Percentiles rank a stretch among this genome's conserved stretches.
Conservation (phyloP, 805 yeast species). For the Diddensiella santjacobensis region DNA sequence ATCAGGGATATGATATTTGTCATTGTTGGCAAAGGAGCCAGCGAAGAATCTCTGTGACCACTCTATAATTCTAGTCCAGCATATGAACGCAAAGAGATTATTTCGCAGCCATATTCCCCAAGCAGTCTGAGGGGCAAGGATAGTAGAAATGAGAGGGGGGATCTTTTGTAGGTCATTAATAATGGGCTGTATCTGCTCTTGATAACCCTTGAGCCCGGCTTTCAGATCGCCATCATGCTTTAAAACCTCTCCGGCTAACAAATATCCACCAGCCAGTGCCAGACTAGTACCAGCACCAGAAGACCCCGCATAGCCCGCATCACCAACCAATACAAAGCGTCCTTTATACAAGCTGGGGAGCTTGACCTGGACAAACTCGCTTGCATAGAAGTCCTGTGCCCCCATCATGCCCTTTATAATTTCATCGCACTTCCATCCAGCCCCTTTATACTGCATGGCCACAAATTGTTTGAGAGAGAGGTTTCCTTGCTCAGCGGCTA, state of each 20-base stretch:
- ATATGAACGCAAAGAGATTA: neutral
- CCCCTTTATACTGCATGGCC: neutral
- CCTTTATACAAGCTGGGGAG: conserved; percentile 1
- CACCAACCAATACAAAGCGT: conserved; percentile 5
- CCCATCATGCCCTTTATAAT: neutral
- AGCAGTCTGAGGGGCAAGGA: neutral
- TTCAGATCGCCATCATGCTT: neutral
- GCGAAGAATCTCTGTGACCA: conserved; percentile 2
- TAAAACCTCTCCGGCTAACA: conserved; percentile 1
- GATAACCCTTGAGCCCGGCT: neutral
- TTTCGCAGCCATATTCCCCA: conserved; percentile 7
- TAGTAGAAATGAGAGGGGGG: conserved; percentile 4
- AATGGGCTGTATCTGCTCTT: conserved; percentile 1
- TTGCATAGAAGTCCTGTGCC: conserved; percentile 4
- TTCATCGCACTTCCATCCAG: conserved; percentile 1
- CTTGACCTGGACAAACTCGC: conserved; percentile 2
- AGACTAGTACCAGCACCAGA: neutral
- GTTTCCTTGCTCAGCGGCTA: neutral
- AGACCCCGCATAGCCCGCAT: conserved; percentile 4
- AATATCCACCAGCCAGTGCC: neutral
- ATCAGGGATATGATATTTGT: conserved; percentile 1
- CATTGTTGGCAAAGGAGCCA: neutral
- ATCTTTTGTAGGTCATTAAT: conserved; percentile 1
- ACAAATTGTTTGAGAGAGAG: neutral
- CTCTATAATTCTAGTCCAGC: conserved; percentile 1